Percentiles rank a stretch among this genome's conserved stretches.
phyloP scores from a whole-genome alignment of 2,329 filamentous ascomycete species.

The Ophiocordyceps polyrhachis-furcata region DNA sequence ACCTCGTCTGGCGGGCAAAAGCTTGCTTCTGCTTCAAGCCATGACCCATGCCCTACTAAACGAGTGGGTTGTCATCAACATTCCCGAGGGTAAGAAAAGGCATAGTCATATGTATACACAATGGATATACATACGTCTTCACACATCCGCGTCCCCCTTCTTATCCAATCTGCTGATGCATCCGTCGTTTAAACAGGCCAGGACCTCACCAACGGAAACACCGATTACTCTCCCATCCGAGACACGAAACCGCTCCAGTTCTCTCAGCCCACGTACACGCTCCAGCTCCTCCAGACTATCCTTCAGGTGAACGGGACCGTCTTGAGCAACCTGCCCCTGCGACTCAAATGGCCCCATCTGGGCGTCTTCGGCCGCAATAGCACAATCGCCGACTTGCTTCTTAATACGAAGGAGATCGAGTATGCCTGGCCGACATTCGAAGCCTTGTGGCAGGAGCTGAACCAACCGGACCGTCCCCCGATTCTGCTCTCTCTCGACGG shows the following conservation, averaged over 20 bases:
- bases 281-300: slow-evolving; percentile 56
- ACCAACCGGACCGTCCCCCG: slow-evolving; percentile 28
- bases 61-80: slow-evolving; percentile 72
- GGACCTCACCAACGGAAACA: slow-evolving; percentile 63
- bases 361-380: slow-evolving; percentile 31
- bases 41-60: slow-evolving; percentile 66
- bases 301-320: slow-evolving; percentile 51
- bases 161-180: not conserved
- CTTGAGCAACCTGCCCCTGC: slow-evolving; percentile 31
- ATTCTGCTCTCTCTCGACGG: slow-evolving; percentile 66
- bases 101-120: no score
- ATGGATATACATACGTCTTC: not conserved
- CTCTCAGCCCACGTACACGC: slow-evolving; percentile 59
- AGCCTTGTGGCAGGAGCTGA: slow-evolving; percentile 66
- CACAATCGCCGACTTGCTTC: slow-evolving; percentile 49
- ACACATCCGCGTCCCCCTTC: not conserved
- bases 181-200: slow-evolving; percentile 28
- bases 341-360: slow-evolving; percentile 23
- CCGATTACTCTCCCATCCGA: slow-evolving; percentile 57
- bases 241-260: slow-evolving; percentile 42
- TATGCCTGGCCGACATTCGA: slow-evolving; percentile 64
- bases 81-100: slow-evolving; percentile 58
- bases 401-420: slow-evolving; percentile 55
- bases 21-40: slow-evolving; percentile 65
- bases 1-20: slow-evolving; percentile 64